Evolutionary conservation across 768 basidiomycete genomes (phyloP), one percentile per base, ranked within the genome.

Genomic region (Auriculariales sp.): DNA sequence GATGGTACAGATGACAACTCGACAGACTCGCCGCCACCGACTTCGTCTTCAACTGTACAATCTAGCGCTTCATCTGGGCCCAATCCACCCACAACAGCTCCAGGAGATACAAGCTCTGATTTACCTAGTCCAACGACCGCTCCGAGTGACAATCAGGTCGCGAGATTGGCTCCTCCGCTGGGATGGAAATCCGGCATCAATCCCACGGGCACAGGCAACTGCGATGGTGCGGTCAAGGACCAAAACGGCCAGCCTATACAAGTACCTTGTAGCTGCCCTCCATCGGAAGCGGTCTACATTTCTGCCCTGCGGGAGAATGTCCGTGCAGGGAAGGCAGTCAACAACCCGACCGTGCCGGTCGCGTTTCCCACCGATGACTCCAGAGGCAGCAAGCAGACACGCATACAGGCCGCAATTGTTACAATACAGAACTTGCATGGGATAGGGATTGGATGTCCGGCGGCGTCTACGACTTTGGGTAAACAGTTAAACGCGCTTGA

Each of bases 161-260:
- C 17, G 19, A 19, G 22, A 4, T 68, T 80, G 14, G 74, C 80
- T 22, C 82, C 82, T 4, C 60, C 73, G 19, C 77, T 83, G 46
- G 82, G 78, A 15, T 67, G 71, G 55, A 49, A 59, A 35, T 55
- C 79, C 2, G 78, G 77, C 14, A 34, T 72, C 6, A 81, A 82
- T 57, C 81, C 82, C 12, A 77, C 75, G 27, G 79, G 82, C 14
- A 78, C 77, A 4, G 82, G 79, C n/a, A 74, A 83, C 53, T 83
- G 83, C 52, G 78, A 83, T 52, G 82, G 81, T 4, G 71, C 71
- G 1, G 70, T 77, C 30, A 70, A 71, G 3, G 78, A 77, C 22
- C 65, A 75, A 6, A 66, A 73, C 28, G 80, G 79, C 2, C 61
- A 69, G 27, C 68, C 72, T 7, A 68, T 83, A 56, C 72, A 74